Conservation (phyloP, 2,329 filamentous ascomycete genomes). For the Curvularia spicifera region DNA sequence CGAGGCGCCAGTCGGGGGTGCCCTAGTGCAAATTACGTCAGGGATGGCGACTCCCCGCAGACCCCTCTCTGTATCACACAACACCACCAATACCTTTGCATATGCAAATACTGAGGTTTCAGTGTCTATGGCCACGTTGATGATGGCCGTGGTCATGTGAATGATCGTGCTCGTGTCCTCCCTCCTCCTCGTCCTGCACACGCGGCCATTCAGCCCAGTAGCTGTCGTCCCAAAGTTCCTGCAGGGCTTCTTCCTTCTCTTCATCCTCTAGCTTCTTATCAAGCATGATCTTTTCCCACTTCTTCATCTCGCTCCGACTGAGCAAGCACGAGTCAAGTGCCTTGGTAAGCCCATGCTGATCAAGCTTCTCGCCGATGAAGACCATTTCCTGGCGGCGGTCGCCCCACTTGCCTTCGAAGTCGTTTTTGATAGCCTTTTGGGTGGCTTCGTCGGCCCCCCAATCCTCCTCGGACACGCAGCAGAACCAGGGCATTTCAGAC, state of each 20-base stretch:
- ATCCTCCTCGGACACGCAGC: constrained; percentile 61
- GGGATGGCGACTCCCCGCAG: neutral
- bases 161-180: constrained; percentile 33
- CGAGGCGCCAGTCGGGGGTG: neutral
- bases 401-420: constrained; percentile 65
- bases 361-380: constrained; percentile 72
- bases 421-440: constrained; percentile 55
- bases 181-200: constrained; percentile 39
- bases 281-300: constrained; percentile 51
- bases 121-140: neutral
- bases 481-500: constrained; percentile 65
- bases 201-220: constrained; percentile 61
- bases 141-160: constrained; percentile 15
- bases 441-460: constrained; percentile 60
- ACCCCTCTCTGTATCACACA: neutral
- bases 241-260: constrained; percentile 56
- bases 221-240: constrained; percentile 64
- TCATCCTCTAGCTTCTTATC: constrained; percentile 36
- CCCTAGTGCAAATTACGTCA: constrained; percentile 9
- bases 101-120: neutral
- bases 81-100: neutral
- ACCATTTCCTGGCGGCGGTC: constrained; percentile 75
- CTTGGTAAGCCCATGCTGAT: constrained; percentile 58
- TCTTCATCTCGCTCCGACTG: constrained; percentile 61
- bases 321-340: constrained; percentile 68